Percentiles rank a stretch among this genome's conserved stretches.
Conservation (phyloP, 768 basidiomycete genomes). For the Vishniacozyma victoriae region DNA sequence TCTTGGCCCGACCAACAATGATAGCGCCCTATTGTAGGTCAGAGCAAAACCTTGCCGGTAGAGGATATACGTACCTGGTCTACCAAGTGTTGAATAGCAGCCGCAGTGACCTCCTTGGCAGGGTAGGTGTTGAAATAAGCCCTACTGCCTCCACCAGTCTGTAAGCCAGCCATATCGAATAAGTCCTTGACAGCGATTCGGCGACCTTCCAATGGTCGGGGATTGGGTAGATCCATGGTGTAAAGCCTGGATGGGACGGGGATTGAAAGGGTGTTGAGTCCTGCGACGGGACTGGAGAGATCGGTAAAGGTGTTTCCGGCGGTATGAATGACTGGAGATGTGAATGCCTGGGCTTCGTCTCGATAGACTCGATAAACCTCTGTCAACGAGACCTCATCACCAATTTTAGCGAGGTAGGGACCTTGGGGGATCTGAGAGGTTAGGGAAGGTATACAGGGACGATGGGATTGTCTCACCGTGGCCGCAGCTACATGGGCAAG, state of each 20-base stretch:
- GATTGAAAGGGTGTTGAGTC: constrained; percentile 44
- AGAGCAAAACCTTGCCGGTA: not conserved
- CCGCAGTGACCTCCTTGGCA: constrained; percentile 47
- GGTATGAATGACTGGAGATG: constrained; percentile 16
- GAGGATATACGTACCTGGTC: constrained; percentile 37
- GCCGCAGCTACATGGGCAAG: constrained; percentile 11
- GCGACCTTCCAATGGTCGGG: constrained; percentile 51
- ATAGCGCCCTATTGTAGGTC: constrained; percentile 48
- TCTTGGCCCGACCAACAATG: constrained; percentile 55
- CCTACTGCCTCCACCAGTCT: constrained; percentile 49
- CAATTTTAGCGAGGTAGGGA: constrained; percentile 24
- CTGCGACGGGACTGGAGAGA: constrained; percentile 9
- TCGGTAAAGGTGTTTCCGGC: constrained; percentile 12
- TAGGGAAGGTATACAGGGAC: too few relatives aligned
- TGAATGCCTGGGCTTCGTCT: constrained; percentile 33
- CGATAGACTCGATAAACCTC: constrained; percentile 31
- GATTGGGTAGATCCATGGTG: constrained; percentile 22
- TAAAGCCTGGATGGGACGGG: constrained; percentile 55
- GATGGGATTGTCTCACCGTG: constrained; percentile 3
- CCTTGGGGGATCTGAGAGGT: constrained; percentile 21
- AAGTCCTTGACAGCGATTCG: constrained; percentile 52
- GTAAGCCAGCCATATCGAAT: constrained; percentile 48
- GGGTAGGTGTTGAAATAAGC: constrained; percentile 48
- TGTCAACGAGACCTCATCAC: constrained; percentile 14
- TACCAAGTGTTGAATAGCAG: constrained; percentile 52